Conservation (phyloP, 2,329 filamentous ascomycete genomes). For the Hymenoscyphus albidus region DNA sequence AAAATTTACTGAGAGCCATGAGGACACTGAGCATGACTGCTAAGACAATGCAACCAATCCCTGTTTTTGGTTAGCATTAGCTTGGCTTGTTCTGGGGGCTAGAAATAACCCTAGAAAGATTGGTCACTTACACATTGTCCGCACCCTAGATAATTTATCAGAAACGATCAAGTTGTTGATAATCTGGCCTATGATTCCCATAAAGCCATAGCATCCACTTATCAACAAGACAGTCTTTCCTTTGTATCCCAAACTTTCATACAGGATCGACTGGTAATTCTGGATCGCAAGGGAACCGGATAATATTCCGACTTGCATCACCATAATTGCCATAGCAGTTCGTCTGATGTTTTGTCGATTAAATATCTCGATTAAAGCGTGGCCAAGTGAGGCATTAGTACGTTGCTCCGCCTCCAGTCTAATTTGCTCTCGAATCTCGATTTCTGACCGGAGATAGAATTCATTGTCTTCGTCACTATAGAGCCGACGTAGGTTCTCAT, state of each 20-base stretch:
- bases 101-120: background rate
- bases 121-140: constrained; percentile 31
- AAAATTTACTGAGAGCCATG: constrained; percentile 28
- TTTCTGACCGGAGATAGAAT: constrained; percentile 28
- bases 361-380: constrained; percentile 27
- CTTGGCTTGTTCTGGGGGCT: background rate
- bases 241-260: constrained; percentile 35
- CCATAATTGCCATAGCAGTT: constrained; percentile 35
- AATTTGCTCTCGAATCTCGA: constrained; percentile 34
- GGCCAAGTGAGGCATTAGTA: constrained; percentile 19
- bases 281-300: constrained; percentile 38
- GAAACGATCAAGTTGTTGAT: constrained; percentile 35
- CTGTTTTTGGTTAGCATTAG: constrained; percentile 9
- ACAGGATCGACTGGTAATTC: constrained; percentile 39
- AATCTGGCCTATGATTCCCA: constrained; percentile 37
- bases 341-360: constrained; percentile 32
- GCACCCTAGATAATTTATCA: constrained; percentile 36
- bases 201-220: constrained; percentile 37
- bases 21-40: constrained; percentile 31
- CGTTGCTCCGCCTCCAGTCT: constrained; percentile 28
- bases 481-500: constrained; percentile 13
- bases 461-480: constrained; percentile 8
- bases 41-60: constrained; percentile 29
- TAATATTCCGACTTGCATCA: constrained; percentile 37
- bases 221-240: constrained; percentile 36